Percentiles rank a stretch among this genome's conserved stretches.
phyloP scores from a whole-genome alignment of 768 basidiomycete species.

The Cystofilobasidium macerans region DNA sequence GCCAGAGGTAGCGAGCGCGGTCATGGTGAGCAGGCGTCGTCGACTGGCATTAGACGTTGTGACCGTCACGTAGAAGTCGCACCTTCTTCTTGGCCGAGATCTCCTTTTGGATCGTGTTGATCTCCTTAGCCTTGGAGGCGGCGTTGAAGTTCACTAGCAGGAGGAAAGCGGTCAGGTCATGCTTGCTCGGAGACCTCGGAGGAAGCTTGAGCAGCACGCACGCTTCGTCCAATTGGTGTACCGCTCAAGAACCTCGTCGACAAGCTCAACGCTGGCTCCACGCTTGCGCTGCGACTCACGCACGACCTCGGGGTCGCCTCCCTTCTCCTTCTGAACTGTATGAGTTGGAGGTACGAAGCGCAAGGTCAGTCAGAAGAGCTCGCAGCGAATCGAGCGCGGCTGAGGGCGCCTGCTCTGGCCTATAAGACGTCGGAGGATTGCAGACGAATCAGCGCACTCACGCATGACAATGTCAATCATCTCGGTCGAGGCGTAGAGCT shows the following conservation, averaged over 20 bases:
- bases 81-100: constrained; percentile 91
- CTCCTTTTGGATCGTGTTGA: constrained; percentile 87
- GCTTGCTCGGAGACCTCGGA: neutral
- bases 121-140: constrained; percentile 63
- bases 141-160: constrained; percentile 78
- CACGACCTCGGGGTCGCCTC: constrained; percentile 82
- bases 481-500: neutral
- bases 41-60: neutral
- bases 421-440: too few species aligned
- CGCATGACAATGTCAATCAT: constrained; percentile 4
- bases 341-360: neutral
- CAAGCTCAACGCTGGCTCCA: constrained; percentile 75
- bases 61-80: neutral
- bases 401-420: too few species aligned
- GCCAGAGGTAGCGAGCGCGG: neutral
- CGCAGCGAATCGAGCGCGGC: too few species aligned
- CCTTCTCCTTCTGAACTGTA: constrained; percentile 37
- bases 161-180: neutral
- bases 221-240: constrained; percentile 90
- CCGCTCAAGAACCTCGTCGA: constrained; percentile 86
- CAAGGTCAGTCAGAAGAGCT: neutral
- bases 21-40: neutral
- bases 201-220: constrained; percentile 43
- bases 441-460: neutral
- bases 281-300: constrained; percentile 85